A percentile compares a stretch with the other conserved stretches of the same genome.
phyloP scores from a whole-genome alignment of 108 stramenopile genomes.

The Stephanodiscus triporus region DNA sequence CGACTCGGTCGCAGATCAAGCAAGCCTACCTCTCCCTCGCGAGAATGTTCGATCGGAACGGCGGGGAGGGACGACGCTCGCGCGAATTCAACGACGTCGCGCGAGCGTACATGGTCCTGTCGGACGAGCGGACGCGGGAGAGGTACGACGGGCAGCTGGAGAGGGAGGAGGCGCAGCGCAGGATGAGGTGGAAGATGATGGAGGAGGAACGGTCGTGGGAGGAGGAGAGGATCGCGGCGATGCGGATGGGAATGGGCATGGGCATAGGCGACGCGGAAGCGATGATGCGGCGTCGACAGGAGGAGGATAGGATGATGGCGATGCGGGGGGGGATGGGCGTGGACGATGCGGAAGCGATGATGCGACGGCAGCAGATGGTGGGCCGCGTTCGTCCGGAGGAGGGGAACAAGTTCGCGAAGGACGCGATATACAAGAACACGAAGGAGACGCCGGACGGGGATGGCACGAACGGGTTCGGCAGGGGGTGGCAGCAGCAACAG shows the following conservation, averaged over 20 bases:
- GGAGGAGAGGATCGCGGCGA: background rate
- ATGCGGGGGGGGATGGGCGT: background rate
- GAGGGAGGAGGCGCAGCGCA: slow-evolving; percentile 5
- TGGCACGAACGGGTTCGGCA: slow-evolving; percentile 3
- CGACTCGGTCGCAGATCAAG: slow-evolving; percentile 40
- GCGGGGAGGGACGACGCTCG: slow-evolving; percentile 11
- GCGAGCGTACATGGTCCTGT: slow-evolving; percentile 46
- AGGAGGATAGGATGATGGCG: slow-evolving; percentile 10
- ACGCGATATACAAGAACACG: slow-evolving; percentile 27
- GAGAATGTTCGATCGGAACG: slow-evolving; percentile 9
- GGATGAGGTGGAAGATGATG: slow-evolving; percentile 24
- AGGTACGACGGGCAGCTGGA: slow-evolving; percentile 28
- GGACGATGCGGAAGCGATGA: background rate
- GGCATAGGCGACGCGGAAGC: slow-evolving; percentile 3
- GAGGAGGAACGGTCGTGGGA: slow-evolving; percentile 18
- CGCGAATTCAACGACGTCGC: slow-evolving; percentile 40
- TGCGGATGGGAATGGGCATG: background rate
- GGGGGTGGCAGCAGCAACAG: background rate
- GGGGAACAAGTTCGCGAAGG: slow-evolving; percentile 34
- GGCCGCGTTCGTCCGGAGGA: background rate
- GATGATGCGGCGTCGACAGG: background rate
- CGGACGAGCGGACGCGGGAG: slow-evolving; percentile 28
- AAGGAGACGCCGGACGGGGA: slow-evolving; percentile 8
- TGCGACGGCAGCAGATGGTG: background rate
- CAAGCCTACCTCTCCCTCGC: slow-evolving; percentile 7